These are phyloP conservation scores for Neurospora sp. DNA, from an alignment of 495 filamentous ascomycete species.

Conservation along the genomic window DNA sequence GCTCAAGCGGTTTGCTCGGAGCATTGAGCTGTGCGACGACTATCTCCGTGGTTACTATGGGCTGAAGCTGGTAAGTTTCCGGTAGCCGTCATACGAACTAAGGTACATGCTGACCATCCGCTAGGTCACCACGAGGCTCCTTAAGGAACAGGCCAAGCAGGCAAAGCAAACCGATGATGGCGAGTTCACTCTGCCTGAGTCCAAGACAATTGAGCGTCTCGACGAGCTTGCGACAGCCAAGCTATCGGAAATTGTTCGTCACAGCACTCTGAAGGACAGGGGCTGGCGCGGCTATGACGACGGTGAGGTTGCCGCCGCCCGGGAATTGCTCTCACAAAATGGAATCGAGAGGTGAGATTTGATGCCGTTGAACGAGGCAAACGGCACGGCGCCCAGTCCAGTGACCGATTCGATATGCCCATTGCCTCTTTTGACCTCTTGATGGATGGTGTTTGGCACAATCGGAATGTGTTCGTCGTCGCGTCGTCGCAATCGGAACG, in stretches of 20 bases:
- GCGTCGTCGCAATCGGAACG: constrained; percentile 1
- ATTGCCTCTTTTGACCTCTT: not conserved
- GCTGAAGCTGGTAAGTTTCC: constrained; percentile 57
- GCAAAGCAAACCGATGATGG: constrained; percentile 26
- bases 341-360: constrained; percentile 24
- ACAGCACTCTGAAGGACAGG: constrained; percentile 45
- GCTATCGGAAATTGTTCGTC: constrained; percentile 65
- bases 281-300: constrained; percentile 65
- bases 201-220: constrained; percentile 52
- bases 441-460: constrained; percentile 18
- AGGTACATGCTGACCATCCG: constrained; percentile 11
- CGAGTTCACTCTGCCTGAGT: constrained; percentile 34
- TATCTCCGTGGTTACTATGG: constrained; percentile 92
- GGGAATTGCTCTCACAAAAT: constrained; percentile 52
- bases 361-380: not conserved
- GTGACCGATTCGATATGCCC: constrained; percentile 18
- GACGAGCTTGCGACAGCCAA: constrained; percentile 63
- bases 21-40: constrained; percentile 85
- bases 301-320: constrained; percentile 68
- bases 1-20: constrained; percentile 73
- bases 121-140: constrained; percentile 32
- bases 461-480: not conserved
- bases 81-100: not conserved
- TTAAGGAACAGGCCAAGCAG: constrained; percentile 23
- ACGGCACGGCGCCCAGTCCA: constrained; percentile 13